Evolutionary conservation across 1,284 basidiomycete genomes (phyloP).

Genomic region (Anthracocystis setariae): DNA sequence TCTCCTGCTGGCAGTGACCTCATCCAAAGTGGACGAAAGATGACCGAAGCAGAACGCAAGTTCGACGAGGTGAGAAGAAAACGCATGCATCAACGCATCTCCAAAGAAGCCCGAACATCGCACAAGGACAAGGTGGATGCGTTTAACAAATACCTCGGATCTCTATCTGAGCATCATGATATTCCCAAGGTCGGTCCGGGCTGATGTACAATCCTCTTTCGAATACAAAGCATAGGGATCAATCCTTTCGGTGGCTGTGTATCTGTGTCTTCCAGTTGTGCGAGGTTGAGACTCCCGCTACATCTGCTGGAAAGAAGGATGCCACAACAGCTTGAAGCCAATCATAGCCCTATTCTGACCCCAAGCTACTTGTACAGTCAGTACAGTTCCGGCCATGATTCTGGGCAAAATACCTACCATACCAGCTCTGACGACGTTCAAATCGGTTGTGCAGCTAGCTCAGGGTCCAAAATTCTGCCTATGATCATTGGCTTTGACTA

Average conservation of each 20-base stretch:
- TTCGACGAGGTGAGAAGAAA: slow-evolving; percentile 86
- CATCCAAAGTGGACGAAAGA: slow-evolving; percentile 71
- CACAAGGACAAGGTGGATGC: slow-evolving; percentile 96
- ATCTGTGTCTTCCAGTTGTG: too few species aligned
- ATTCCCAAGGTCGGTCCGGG: slow-evolving; percentile 79
- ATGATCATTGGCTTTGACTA: too few species aligned
- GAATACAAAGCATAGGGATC: neutral
- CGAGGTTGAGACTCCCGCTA: too few species aligned
- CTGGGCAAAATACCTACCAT: too few species aligned
- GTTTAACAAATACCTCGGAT: slow-evolving; percentile 83
- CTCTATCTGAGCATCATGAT: slow-evolving; percentile 89
- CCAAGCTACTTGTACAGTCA: too few species aligned
- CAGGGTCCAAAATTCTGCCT: neutral
- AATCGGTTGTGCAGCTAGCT: too few species aligned
- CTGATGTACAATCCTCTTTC: neutral
- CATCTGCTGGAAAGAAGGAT: too few species aligned
- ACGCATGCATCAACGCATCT: slow-evolving; percentile 81
- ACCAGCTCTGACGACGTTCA: too few species aligned
- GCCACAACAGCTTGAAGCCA: too few species aligned
- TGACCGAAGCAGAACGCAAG: slow-evolving; percentile 86
- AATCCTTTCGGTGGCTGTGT: too few species aligned
- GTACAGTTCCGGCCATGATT: too few species aligned
- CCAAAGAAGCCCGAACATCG: slow-evolving; percentile 82
- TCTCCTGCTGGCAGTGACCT: slow-evolving; percentile 57
- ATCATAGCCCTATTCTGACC: too few species aligned